Evolutionary conservation across 495 filamentous ascomycete genomes (phyloP).

Genomic region (Tirmania nivea): DNA sequence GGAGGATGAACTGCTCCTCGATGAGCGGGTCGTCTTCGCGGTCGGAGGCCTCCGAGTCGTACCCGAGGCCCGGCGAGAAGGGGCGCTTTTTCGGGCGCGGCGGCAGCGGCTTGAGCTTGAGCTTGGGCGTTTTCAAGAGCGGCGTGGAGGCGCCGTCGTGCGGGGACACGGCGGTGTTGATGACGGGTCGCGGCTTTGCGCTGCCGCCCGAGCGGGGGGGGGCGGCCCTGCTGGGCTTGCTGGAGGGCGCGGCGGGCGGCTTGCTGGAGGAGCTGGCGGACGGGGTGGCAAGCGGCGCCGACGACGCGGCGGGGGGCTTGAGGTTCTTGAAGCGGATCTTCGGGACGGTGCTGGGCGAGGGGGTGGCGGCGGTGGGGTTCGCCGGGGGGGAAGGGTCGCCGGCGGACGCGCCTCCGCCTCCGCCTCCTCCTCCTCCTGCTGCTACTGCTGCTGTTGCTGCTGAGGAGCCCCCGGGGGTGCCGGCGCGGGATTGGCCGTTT

Average conservation of each 20-base stretch:
- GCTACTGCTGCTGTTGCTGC: not conserved
- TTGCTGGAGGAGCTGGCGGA: too few relatives aligned
- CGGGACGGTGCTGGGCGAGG: slow-evolving; percentile 23
- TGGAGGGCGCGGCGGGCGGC: too few relatives aligned
- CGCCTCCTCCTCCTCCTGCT: not conserved
- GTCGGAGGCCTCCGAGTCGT: slow-evolving; percentile 92
- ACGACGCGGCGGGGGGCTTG: slow-evolving; percentile 22
- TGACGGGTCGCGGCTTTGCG: slow-evolving; percentile 20
- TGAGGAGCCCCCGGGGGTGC: slow-evolving; percentile 27
- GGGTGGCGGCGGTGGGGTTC: too few relatives aligned
- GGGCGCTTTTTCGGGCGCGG: slow-evolving; percentile 22
- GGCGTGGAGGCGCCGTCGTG: slow-evolving; percentile 3
- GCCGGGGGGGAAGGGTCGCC: too few relatives aligned
- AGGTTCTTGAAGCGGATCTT: slow-evolving; percentile 19
- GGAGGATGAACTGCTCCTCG: slow-evolving; percentile 70
- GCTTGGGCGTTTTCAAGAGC: slow-evolving; percentile 22
- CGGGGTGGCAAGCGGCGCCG: not conserved
- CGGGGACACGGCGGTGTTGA: slow-evolving; percentile 13
- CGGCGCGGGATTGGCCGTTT: slow-evolving; percentile 5
- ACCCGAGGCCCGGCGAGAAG: slow-evolving; percentile 48
- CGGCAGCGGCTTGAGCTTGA: slow-evolving; percentile 39
- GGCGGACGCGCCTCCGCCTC: slow-evolving; percentile 12
- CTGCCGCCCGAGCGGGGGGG: slow-evolving; percentile 31
- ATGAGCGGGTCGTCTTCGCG: slow-evolving; percentile 66
- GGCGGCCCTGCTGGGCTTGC: slow-evolving; percentile 22